A percentile compares a stretch with the other conserved stretches of the same genome.
Evolutionary conservation across 139 green algal species (phyloP).

Genomic region (Chlamydomonas schloesseri): DNA sequence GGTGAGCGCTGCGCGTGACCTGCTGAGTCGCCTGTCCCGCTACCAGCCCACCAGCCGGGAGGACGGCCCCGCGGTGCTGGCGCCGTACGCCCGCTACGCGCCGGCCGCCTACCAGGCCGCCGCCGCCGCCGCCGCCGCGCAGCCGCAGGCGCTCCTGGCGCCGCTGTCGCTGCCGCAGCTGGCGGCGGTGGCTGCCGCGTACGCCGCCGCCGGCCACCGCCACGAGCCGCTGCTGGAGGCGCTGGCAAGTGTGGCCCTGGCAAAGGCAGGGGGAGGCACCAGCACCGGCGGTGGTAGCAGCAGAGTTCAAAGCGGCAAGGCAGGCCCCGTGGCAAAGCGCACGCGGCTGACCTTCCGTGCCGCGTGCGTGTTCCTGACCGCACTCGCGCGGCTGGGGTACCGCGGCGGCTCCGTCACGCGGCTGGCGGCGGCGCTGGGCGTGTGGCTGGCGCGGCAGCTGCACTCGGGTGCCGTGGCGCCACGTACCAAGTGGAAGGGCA

Average conservation of each 20-base stretch:
- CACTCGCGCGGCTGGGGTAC: slow-evolving; percentile 8
- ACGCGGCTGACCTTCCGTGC: slow-evolving; percentile 10
- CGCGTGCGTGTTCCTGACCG: slow-evolving; percentile 9
- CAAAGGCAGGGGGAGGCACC: not conserved
- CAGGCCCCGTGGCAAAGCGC: not conserved
- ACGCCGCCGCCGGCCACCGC: slow-evolving; percentile 15
- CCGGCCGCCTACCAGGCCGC: not conserved
- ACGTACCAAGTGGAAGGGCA: slow-evolving; percentile 10
- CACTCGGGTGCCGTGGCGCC: not conserved
- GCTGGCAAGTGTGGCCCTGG: not conserved
- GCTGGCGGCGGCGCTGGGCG: not conserved
- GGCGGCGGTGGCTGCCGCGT: slow-evolving; percentile 10
- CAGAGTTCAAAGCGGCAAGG: not conserved
- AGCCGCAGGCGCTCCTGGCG: not conserved
- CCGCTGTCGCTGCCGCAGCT: not conserved
- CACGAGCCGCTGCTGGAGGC: not conserved
- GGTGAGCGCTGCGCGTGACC: not conserved
- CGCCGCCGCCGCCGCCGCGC: not conserved
- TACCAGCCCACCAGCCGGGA: slow-evolving; percentile 7
- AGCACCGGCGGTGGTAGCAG: not conserved
- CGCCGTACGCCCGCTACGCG: not conserved
- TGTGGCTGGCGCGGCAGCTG: not conserved
- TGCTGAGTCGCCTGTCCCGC: not conserved
- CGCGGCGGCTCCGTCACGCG: not conserved
- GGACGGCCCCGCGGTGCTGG: slow-evolving; percentile 5